Evolutionary conservation across 192 early-diverging fungal genomes (phyloP).

Genomic region (Neocallimastix lanati): DNA sequence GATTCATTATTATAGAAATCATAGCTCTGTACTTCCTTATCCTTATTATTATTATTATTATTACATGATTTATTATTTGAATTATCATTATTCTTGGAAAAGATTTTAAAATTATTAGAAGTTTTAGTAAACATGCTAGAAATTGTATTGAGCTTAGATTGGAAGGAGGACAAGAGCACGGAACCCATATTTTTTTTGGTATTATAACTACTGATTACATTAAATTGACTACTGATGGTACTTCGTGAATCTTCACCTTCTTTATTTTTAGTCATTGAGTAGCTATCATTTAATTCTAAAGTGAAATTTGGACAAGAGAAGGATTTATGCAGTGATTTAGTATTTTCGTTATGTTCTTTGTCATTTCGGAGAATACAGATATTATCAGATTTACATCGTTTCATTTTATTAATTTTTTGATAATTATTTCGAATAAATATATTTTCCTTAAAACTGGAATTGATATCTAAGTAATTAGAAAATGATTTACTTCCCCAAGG

Average conservation of each 20-base stretch:
- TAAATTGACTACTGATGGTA: background rate
- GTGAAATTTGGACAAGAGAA: background rate
- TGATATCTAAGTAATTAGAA: background rate
- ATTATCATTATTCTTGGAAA: background rate
- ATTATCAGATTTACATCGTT: background rate
- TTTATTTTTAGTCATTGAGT: background rate
- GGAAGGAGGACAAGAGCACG: background rate
- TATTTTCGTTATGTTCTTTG: background rate
- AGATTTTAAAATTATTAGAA: background rate
- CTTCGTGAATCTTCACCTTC: background rate
- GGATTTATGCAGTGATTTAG: background rate
- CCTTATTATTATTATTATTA: background rate
- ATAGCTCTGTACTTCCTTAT: background rate
- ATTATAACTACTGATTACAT: background rate
- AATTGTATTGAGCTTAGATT: background rate
- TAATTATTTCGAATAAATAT: background rate
- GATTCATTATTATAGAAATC: background rate
- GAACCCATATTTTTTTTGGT: background rate
- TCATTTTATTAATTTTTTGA: background rate
- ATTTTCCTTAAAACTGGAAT: too few relatives aligned
- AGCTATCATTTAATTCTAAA: background rate
- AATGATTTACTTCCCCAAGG: background rate
- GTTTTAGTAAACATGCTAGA: background rate
- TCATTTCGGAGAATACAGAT: background rate
- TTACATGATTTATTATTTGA: background rate